Evolutionary conservation across 768 basidiomycete species (phyloP).

Genomic region (Infundibulicybe gibba): DNA sequence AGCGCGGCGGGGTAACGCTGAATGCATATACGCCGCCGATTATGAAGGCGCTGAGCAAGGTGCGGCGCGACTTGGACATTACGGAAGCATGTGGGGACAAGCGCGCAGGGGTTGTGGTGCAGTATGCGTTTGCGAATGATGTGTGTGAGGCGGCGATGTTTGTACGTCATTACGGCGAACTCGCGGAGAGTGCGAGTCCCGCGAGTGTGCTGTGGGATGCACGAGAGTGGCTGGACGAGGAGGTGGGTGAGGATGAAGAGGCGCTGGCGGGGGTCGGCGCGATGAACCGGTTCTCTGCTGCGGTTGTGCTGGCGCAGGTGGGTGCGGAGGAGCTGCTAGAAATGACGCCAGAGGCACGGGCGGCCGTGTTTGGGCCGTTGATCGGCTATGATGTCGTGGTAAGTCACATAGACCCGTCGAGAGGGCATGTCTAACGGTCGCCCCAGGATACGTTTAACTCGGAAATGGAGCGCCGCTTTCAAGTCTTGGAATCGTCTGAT

Average conservation of each 20-base stretch:
- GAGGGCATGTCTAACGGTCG: not conserved
- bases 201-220: conserved; percentile 54
- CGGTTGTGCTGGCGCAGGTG: conserved; percentile 55
- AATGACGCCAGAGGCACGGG: conserved; percentile 41
- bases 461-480: not conserved
- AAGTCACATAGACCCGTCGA: conserved; percentile 18
- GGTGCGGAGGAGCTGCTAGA: conserved; percentile 54
- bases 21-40: conserved; percentile 64
- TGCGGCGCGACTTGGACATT: conserved; percentile 60
- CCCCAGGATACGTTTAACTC: not conserved
- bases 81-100: conserved; percentile 58
- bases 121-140: conserved; percentile 60
- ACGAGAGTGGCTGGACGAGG: conserved; percentile 60
- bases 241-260: conserved; percentile 61
- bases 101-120: conserved; percentile 34
- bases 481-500: not conserved
- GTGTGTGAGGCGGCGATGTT: conserved; percentile 55
- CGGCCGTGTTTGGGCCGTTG: conserved; percentile 38
- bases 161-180: conserved; percentile 55
- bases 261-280: conserved; percentile 52
- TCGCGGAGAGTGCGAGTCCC: conserved; percentile 41
- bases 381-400: conserved; percentile 54
- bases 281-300: conserved; percentile 70
- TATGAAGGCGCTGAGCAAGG: conserved; percentile 65
- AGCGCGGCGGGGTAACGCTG: conserved; percentile 14